Base-by-base conservation (phyloP, 139 green algal genomes). In the Micractinium conductrix region DNA sequence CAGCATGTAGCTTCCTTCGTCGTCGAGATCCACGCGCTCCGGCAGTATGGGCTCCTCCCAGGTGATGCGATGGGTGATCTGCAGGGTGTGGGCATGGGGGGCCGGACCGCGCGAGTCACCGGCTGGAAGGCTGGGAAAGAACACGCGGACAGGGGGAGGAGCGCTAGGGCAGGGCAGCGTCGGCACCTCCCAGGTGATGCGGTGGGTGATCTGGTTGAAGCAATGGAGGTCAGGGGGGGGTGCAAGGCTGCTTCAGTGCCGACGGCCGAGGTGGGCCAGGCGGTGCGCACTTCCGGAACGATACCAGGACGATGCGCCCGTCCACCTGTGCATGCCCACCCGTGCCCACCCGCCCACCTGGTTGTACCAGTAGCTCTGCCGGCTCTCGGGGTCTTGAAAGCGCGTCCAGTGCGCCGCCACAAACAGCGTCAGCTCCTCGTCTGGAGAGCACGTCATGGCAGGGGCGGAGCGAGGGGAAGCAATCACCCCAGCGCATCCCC, bases 401-500 rank as follows among this genome's bases (percentile, higher is more conserved):
- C 80, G 58, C 28, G 65, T 79, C 88, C 88, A 91, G 71, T 81
- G 78, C 2, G 74, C 72, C 17, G 80, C 83, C 55, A 91, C 76
- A 75, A 91, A 91, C 50, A 78, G 55, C 26, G 70, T 81, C 63
- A 91, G 76, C 85, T 89, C 88, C 71, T 78, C n/a, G 35, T 88
- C 76, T 82, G 76, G 38, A 62, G n/a, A n/a, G n/a, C n/a, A 69
- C 2, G 71, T 7, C 3, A 1, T 24, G 14, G 28, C 21, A 22
- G 55, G 55, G 55, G 55, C 55, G 28, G 21, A 63, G 55, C 26
- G 8, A 17, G 8, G 26, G 55, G 55, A n/a, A 24, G 4, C 7
- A 63, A 63, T 9, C n/a, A n/a, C n/a, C n/a, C n/a, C n/a, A n/a
- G n/a, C n/a, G n/a, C n/a, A n/a, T n/a, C n/a, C n/a, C n/a, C n/a